Conservation (phyloP, 345 rosid genomes). For the Hypericum androsaemum region DNA sequence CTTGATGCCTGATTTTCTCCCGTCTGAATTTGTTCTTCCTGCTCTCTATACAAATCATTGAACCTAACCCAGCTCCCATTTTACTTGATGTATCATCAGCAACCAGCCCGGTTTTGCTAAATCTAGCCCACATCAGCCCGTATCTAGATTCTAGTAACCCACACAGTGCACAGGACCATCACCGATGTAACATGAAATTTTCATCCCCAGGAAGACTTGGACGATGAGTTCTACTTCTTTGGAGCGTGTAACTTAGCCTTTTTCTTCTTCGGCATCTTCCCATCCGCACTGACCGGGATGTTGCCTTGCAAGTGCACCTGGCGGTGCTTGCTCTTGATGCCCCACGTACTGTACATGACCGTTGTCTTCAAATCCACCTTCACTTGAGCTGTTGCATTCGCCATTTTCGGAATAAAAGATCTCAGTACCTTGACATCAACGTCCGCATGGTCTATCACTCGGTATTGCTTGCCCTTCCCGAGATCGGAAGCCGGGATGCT, state of each 20-base stretch:
- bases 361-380: conserved; percentile 19
- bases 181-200: no score
- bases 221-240: conserved; percentile 13
- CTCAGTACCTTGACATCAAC: conserved; percentile 9
- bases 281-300: conserved; percentile 27
- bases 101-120: no score
- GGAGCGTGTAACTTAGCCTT: conserved; percentile 28
- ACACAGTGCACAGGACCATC: no score
- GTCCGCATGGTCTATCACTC: neutral
- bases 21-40: no score
- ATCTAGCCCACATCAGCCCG: no score
- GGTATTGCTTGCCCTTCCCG: conserved; percentile 11
- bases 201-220: no score
- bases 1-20: no score
- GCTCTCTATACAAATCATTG: no score
- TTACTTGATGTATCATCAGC: no score
- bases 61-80: no score
- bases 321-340: conserved; percentile 33
- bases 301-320: conserved; percentile 18
- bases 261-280: conserved; percentile 38
- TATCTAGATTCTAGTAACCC: no score
- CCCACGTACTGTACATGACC: conserved; percentile 28
- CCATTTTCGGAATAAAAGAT: conserved; percentile 14
- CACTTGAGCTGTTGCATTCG: conserved; percentile 23
- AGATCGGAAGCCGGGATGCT: conserved; percentile 20